A percentile compares a stretch with the other conserved stretches of the same genome.
Evolutionary conservation across 768 basidiomycete genomes (phyloP).

Genomic region (Rhizopogon roseolus): DNA sequence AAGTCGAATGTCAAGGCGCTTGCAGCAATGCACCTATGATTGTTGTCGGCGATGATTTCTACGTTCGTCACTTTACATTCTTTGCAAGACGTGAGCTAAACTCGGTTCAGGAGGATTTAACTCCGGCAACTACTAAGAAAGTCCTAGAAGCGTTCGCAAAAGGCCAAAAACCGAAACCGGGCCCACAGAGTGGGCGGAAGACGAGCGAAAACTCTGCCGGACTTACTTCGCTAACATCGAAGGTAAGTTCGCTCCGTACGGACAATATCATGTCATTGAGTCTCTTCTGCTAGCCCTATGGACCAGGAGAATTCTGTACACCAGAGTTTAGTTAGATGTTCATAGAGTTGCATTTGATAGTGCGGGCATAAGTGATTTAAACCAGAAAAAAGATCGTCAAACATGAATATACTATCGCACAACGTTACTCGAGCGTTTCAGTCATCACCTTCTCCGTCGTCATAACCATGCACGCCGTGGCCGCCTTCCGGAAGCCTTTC

Average conservation of each 20-base stretch:
- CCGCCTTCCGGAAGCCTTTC: conserved; percentile 71
- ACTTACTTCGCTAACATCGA: conserved; percentile 70
- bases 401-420: neutral
- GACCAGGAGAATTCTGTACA: conserved; percentile 85
- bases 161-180: conserved; percentile 87
- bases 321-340: conserved; percentile 73
- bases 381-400: neutral
- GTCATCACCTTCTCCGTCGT: conserved; percentile 81
- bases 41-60: conserved; percentile 94
- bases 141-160: conserved; percentile 75
- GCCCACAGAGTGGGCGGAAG: conserved; percentile 81
- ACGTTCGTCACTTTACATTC: conserved; percentile 48
- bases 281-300: conserved; percentile 64
- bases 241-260: conserved; percentile 40
- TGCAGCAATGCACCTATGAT: conserved; percentile 99
- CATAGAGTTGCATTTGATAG: neutral
- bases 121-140: conserved; percentile 69
- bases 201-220: conserved; percentile 95
- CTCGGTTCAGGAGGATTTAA: conserved; percentile 71
- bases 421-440: conserved; percentile 25
- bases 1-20: conserved; percentile 98
- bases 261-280: conserved; percentile 8
- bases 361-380: neutral
- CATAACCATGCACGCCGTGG: conserved; percentile 64
- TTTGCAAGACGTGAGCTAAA: conserved; percentile 5